These are phyloP conservation scores for Diddensiella caesifluorescens DNA, from an alignment of 805 yeast species.

Conservation along the genomic window DNA sequence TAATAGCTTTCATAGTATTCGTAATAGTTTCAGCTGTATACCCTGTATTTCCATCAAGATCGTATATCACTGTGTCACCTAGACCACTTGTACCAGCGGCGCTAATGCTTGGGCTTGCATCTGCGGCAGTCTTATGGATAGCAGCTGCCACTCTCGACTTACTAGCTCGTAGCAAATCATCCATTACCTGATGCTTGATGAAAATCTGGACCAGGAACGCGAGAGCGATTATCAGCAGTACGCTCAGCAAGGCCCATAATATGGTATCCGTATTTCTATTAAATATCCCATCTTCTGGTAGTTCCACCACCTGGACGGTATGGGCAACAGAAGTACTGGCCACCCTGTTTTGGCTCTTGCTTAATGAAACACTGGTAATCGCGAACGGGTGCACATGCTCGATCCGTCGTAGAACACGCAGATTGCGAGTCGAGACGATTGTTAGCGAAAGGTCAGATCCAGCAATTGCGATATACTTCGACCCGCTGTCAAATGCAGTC, in stretches of 20 bases:
- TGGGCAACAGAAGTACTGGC: constrained; percentile 78
- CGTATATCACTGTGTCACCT: background rate
- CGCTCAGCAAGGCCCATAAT: constrained; percentile 19
- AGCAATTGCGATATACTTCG: constrained; percentile 49
- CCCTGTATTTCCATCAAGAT: background rate
- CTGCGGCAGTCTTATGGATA: background rate
- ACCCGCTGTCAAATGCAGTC: constrained; percentile 45
- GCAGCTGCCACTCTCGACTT: background rate
- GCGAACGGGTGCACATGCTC: constrained; percentile 71
- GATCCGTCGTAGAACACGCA: constrained; percentile 46
- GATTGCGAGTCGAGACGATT: constrained; percentile 47
- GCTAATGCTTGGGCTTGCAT: background rate
- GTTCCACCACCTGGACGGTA: constrained; percentile 54
- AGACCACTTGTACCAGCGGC: background rate
- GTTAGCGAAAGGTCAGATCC: constrained; percentile 64
- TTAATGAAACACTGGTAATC: constrained; percentile 65
- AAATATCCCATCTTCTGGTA: constrained; percentile 41
- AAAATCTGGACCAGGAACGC: constrained; percentile 24
- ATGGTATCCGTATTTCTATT: constrained; percentile 15
- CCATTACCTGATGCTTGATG: constrained; percentile 30
- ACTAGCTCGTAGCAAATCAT: constrained; percentile 25
- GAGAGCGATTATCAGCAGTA: constrained; percentile 25
- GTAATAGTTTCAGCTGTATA: too few species aligned
- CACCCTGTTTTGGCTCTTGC: constrained; percentile 59
- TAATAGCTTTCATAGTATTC: too few species aligned